Evolutionary conservation across 2,329 filamentous ascomycete species (phyloP).

Genomic region (Scytalidium lignicola): DNA sequence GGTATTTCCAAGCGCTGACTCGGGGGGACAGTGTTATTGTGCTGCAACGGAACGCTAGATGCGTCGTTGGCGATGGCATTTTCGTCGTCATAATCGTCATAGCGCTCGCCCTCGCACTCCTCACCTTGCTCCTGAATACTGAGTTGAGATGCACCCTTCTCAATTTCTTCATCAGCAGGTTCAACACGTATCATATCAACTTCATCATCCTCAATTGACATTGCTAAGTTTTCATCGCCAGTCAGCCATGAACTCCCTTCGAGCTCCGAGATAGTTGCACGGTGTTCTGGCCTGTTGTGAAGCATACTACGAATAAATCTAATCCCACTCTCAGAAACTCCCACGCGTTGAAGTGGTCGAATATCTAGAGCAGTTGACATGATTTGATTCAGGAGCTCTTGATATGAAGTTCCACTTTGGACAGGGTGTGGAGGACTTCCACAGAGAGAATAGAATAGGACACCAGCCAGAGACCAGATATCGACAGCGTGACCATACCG

Average conservation of each 20-base stretch:
- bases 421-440: constrained; percentile 76
- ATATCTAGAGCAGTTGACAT: constrained; percentile 73
- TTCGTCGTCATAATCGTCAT: constrained; percentile 15
- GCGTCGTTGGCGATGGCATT: constrained; percentile 12
- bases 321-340: constrained; percentile 62
- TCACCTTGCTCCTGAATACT: constrained; percentile 16
- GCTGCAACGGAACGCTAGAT: constrained; percentile 9
- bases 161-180: constrained; percentile 14
- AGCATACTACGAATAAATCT: constrained; percentile 77
- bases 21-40: constrained; percentile 15
- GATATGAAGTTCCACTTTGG: constrained; percentile 67
- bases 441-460: constrained; percentile 83
- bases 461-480: constrained; percentile 92
- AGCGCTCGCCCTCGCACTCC: not conserved
- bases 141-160: constrained; percentile 25
- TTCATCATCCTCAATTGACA: constrained; percentile 19
- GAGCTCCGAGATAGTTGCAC: constrained; percentile 68
- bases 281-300: constrained; percentile 69
- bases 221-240: constrained; percentile 13
- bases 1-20: constrained; percentile 17
- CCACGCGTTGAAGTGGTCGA: constrained; percentile 50
- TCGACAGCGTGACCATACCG: constrained; percentile 91
- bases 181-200: constrained; percentile 16
- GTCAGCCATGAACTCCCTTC: constrained; percentile 70
- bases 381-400: constrained; percentile 76